Base-by-base conservation (phyloP, 306 rosid genomes). In the cucumber (Cucumis sativus) region DNA sequence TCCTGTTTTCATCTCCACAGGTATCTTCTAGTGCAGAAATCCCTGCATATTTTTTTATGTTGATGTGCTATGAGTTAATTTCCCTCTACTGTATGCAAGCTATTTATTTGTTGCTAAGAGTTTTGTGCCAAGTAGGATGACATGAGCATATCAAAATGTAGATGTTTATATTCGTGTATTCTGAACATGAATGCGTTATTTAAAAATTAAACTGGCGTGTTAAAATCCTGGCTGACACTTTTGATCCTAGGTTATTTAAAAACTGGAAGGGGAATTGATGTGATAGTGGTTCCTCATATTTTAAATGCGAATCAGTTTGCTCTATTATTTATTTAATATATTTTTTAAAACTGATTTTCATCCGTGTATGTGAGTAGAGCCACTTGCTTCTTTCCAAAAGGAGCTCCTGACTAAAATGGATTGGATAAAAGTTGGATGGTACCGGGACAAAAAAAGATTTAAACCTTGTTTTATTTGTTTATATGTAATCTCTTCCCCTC, bases 1-100 rank as follows among this genome's bases (percentile, higher is more conserved):
- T 94, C 74, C 80, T 94, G 82, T 76, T 92, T 45, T 94, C 98
- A 80, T 94, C 98, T 57, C 98, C 98, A 18, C 98, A 94, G 96
- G 98, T 94, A 85, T 79, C 79, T 52, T 43, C 73, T 74, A 79
- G 74, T 74, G 40, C 55, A 75, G 56, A 40, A 2, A 40, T 37
- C 51, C 30, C 54, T 49, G 33, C 57, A 65, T 52, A 40, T 67
- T 17, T 71, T 71, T 74, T 28, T 39, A 37, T 25, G 25, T 74
- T 30, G 61, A 51, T 17, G 40, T 57, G 78, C 54, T 55, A 68
- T 23, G 4, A 21, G 58, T 14, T 40, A 47, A 47, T 47, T 23
- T 70, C 39, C 75, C 16, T 68, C 37, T 43, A 40, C 52, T 43
- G 11, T 68, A n/a, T 16, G 59, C 2, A 30, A 43, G n/a, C 5